Base-by-base conservation (phyloP, 2,329 filamentous ascomycete genomes). In the Penicillium polonicum region DNA sequence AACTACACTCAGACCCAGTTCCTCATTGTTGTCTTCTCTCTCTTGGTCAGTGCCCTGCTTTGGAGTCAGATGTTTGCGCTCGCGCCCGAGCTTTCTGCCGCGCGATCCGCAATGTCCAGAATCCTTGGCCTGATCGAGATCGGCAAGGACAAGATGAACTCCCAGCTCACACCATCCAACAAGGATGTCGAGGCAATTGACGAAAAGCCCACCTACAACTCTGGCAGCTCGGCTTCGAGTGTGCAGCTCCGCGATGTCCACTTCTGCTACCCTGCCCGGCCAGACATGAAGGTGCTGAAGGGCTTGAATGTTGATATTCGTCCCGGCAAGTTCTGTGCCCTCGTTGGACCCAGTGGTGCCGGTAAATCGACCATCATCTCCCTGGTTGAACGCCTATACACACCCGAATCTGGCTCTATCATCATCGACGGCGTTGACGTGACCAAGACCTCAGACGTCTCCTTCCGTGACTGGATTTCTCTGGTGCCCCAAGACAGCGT, bases 41-140 rank as follows among this genome's bases (percentile, higher is more conserved):
- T 92, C 65, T 81, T 92, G 1, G 85, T 91, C 39, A 88, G 86
- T 56, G 88, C 89, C 0, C 86, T 90, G 70, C 79, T 88, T 5
- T 90, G 87, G 80, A 87, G 88, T 10, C 86, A 90, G 66, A 85
- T 91, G 72, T 91, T 92, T 69, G 85, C 85, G 25, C 82, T 92
- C 1, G 88, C 88, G 0, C 89, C 88, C 0, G 89, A 92, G 61
- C 81, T 92, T n/a, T 85, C 87, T 1, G 83, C 84, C 44, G 88
- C 89, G 0, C 82, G 82, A 31, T 78, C 79, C 1, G 86, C 88
- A 3, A 83, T 85, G 12, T 81, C 80, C 6, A 78, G 85, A 41
- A 84, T 90, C 50, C 56, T 81, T 23, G 70, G 72, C 19, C 66
- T 83, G 21, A 74, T 76, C 10, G 70, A 75, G 43, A 65, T 74